Evolutionary conservation across 2,329 filamentous ascomycete species (phyloP), one percentile per base, ranked within the genome.

Genomic region (Harringtonia aguacate): DNA sequence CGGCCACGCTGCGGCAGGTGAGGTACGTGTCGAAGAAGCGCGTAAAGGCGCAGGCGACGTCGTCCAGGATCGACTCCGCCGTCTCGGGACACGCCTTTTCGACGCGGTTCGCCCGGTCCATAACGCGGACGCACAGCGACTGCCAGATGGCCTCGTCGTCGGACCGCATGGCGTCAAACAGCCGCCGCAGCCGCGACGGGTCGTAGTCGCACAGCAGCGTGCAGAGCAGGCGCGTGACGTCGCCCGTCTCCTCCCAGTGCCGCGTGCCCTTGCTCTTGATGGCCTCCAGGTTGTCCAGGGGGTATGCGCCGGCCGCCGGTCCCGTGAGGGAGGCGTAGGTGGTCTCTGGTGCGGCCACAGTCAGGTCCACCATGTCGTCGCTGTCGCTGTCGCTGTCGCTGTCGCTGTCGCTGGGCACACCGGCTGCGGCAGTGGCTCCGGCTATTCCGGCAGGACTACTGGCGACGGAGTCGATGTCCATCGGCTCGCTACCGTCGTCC

Each of bases 1-100:
- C 35, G 4, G 48, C 33, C 18, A 38, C 22, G 6, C 39, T 35
- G n/a, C 34, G 47, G 31, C 47, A 44, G 13, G 43, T 44, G 8
- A 49, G 40, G 42, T 49, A 61, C 1, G 42, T 44, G 20, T 52
- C 41, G 24, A 61, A 59, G 4, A 58, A 43, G 5, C 49, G 45
- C 13, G 44, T 47, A 8, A 58, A 52, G 1, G 34, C 37, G 10
- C 30, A 45, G 3, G 47, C 43, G 12, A 48, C 41, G 29, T 43
- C 39, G 21, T 28, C 30, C 17, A 36, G 12, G 10, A 39, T 7
- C 24, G n/a, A 13, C 18, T 28, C 24, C 7, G 35, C 9, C 15
- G 31, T 20, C 17, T 36, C 35, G 13, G 9, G 7, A 5, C 6
- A 4, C 5, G 29, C 27, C n/a, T 36, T 24, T 5, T n/a, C 33